Percentiles rank a stretch among this genome's conserved stretches.
phyloP scores from a whole-genome alignment of 202 grass and related monocot species.

The Panicum hallii region DNA sequence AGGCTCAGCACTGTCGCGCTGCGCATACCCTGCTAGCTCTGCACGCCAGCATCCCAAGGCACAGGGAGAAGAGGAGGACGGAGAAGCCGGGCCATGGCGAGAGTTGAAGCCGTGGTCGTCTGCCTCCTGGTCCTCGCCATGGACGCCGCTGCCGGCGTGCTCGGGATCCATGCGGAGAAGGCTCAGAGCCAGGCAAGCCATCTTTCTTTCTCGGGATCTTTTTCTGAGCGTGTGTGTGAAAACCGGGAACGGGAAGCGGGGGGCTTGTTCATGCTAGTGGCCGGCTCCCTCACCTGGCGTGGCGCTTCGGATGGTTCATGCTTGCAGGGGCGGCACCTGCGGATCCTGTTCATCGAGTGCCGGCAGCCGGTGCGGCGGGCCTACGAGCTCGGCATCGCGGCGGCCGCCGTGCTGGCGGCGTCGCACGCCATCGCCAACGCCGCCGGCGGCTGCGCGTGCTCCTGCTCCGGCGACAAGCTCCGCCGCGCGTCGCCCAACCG shows the following conservation, averaged over 20 bases:
- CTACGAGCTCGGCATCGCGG: conserved; percentile 78
- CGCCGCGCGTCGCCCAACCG: conserved; percentile 52
- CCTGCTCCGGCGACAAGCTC: conserved; percentile 53
- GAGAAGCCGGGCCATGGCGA: conserved; percentile 57
- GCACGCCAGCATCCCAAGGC: not conserved
- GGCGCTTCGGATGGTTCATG: not conserved
- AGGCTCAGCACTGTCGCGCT: not conserved
- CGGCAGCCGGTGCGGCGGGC: conserved; percentile 74
- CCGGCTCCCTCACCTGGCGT: not conserved
- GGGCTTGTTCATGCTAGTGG: not conserved
- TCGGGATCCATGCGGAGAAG: conserved; percentile 81
- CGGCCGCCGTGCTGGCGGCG: conserved; percentile 65
- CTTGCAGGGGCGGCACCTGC: conserved; percentile 61
- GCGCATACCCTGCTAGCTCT: not conserved
- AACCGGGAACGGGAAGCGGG: too few species aligned
- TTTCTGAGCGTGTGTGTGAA: not conserved
- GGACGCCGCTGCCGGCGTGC: conserved; percentile 77
- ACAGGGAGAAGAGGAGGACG: not conserved
- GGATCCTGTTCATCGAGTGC: conserved; percentile 75
- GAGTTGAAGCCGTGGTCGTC: conserved; percentile 62
- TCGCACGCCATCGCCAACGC: conserved; percentile 73
- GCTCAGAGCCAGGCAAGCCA: conserved; percentile 75
- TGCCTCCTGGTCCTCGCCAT: conserved; percentile 82
- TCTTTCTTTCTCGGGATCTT: not conserved
- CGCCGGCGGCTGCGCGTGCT: conserved; percentile 70